Conservation (phyloP, 768 basidiomycete genomes). For the Boletus rubroflammeus region DNA sequence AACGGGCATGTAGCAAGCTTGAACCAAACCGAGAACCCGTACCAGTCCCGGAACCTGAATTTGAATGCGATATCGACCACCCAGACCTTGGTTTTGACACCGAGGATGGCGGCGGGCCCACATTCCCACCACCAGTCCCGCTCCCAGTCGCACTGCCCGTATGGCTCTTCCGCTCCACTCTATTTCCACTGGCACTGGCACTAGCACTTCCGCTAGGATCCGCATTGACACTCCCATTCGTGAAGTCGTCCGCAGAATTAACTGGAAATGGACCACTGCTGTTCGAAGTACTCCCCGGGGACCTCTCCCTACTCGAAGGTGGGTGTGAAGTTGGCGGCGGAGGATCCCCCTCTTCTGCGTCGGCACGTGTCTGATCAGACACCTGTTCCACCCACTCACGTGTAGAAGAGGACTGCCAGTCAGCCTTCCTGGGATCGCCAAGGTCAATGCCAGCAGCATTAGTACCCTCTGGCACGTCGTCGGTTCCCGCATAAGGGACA, state of each 20-base stretch:
- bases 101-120: slow-evolving; percentile 9
- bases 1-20: slow-evolving; percentile 19
- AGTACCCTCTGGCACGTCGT: slow-evolving; percentile 15
- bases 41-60: slow-evolving; percentile 22
- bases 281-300: slow-evolving; percentile 23
- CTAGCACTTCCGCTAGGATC: slow-evolving; percentile 13
- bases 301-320: slow-evolving; percentile 16
- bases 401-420: slow-evolving; percentile 32
- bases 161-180: slow-evolving; percentile 8
- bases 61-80: slow-evolving; percentile 27
- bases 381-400: slow-evolving; percentile 47
- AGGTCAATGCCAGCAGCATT: slow-evolving; percentile 16
- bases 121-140: slow-evolving; percentile 7
- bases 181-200: slow-evolving; percentile 7
- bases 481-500: slow-evolving; percentile 23
- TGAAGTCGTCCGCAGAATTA: slow-evolving; percentile 25
- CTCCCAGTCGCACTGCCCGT: slow-evolving; percentile 13
- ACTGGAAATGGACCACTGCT: slow-evolving; percentile 24
- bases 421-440: slow-evolving; percentile 18
- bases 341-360: background rate
- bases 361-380: slow-evolving; percentile 29
- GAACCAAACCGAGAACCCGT: slow-evolving; percentile 24
- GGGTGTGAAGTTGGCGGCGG: slow-evolving; percentile 6
- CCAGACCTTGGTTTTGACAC: slow-evolving; percentile 17
- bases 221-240: slow-evolving; percentile 10